phyloP scores from a whole-genome alignment of 768 basidiomycete genomes.

The Boletus bicolor region DNA sequence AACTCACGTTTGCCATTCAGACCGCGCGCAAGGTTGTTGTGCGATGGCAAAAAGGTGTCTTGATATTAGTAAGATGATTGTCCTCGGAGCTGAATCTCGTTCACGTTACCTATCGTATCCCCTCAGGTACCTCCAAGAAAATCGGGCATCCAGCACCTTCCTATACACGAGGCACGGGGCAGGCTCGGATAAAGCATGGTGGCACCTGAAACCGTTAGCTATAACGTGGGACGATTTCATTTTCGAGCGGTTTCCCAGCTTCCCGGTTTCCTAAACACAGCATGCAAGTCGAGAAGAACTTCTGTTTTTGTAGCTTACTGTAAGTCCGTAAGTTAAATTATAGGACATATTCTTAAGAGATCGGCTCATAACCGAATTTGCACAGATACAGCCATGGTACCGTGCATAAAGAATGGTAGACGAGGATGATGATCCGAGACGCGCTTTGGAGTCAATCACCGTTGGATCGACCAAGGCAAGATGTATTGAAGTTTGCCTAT shows the following conservation, averaged over 20 bases:
- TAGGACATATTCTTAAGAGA: constrained; percentile 1
- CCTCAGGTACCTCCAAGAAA: constrained; percentile 27
- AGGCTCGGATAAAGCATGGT: constrained; percentile 13
- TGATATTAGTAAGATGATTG: constrained; percentile 21
- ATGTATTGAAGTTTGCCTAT: background rate
- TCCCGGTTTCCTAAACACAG: constrained; percentile 7
- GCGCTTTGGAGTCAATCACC: background rate
- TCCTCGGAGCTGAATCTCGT: background rate
- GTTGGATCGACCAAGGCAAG: constrained; percentile 5
- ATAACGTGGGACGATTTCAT: constrained; percentile 14
- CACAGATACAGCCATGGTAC: background rate
- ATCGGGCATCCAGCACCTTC: constrained; percentile 5
- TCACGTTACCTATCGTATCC: constrained; percentile 5
- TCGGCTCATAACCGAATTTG: background rate
- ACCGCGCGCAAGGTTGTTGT: constrained; percentile 22
- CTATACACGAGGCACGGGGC: constrained; percentile 18
- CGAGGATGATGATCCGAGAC: background rate
- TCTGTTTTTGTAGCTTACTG: background rate
- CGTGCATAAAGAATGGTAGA: background rate
- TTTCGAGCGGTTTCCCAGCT: background rate
- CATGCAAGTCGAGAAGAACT: background rate
- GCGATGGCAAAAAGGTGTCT: constrained; percentile 16
- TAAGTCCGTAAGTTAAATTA: constrained; percentile 1
- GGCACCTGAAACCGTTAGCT: background rate
- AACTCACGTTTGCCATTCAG: constrained; percentile 23